Evolutionary conservation across 2,329 filamentous ascomycete species (phyloP).

Genomic region (Capronia americana): DNA sequence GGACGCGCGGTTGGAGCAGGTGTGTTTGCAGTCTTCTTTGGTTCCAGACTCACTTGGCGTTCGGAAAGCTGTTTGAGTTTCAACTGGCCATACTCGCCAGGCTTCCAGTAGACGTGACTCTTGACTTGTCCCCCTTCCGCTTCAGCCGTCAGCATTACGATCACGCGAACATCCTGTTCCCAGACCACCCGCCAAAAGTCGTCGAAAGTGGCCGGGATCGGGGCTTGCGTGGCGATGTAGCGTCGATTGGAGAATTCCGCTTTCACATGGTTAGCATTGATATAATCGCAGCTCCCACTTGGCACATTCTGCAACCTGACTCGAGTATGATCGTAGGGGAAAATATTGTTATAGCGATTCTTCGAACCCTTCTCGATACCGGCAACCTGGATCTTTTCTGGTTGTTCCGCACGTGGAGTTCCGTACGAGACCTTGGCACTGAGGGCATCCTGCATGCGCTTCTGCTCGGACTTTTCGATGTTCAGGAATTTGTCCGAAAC

Average conservation of each 20-base stretch:
- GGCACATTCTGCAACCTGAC: constrained; percentile 76
- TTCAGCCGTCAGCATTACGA: constrained; percentile 96
- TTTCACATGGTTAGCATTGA: constrained; percentile 90
- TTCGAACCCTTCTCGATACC: constrained; percentile 94
- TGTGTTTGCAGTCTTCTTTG: constrained; percentile 54
- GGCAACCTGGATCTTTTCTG: constrained; percentile 72
- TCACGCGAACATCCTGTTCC: constrained; percentile 93
- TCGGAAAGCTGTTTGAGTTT: constrained; percentile 79
- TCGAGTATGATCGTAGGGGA: constrained; percentile 91
- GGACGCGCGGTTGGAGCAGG: constrained; percentile 50
- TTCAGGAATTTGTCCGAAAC: constrained; percentile 83
- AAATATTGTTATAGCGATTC: constrained; percentile 97
- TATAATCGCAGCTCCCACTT: constrained; percentile 81
- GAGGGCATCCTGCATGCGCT: constrained; percentile 86
- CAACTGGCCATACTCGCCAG: constrained; percentile 77
- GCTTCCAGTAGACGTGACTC: constrained; percentile 92
- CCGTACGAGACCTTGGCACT: constrained; percentile 66
- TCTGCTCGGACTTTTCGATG: constrained; percentile 84
- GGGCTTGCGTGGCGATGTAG: constrained; percentile 95
- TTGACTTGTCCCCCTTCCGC: constrained; percentile 92
- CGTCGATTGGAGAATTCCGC: constrained; percentile 82
- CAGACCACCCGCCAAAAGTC: constrained; percentile 98
- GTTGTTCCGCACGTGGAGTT: constrained; percentile 48
- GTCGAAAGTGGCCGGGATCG: constrained; percentile 88
- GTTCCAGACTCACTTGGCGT: constrained; percentile 78